These are phyloP conservation scores for Leersia perrieri DNA, from an alignment of 176 grass and related monocot species.

Conservation along the genomic window DNA sequence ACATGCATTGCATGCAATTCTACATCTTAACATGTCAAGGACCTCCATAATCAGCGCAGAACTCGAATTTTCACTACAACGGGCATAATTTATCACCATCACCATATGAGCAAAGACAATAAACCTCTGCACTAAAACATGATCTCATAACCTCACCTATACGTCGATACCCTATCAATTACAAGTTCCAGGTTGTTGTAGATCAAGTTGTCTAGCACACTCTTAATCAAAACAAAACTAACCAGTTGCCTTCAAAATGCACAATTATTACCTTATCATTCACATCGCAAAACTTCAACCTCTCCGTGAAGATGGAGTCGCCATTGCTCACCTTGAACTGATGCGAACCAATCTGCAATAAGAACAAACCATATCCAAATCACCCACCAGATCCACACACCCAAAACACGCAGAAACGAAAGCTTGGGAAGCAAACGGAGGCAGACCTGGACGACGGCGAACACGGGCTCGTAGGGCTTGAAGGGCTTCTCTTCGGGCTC, in stretches of 20 bases:
- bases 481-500: constrained; percentile 80
- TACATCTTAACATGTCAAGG: background rate
- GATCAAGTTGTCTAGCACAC: background rate
- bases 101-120: background rate
- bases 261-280: constrained; percentile 80
- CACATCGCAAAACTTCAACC: constrained; percentile 85
- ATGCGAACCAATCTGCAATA: constrained; percentile 83
- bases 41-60: background rate
- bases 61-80: background rate
- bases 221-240: background rate
- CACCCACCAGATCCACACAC: constrained; percentile 17
- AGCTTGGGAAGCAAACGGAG: background rate
- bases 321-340: constrained; percentile 99
- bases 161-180: background rate
- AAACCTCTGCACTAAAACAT: background rate
- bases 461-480: constrained; percentile 80
- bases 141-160: background rate
- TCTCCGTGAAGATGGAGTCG: constrained; percentile 97
- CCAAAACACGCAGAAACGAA: background rate
- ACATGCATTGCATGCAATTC: background rate
- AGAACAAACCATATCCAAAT: background rate
- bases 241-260: background rate
- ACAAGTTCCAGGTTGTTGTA: background rate
- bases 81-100: background rate
- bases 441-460: constrained; percentile 84